phyloP scores from a whole-genome alignment of 306 rosid species.

The Sphenostylis stenocarpa region DNA sequence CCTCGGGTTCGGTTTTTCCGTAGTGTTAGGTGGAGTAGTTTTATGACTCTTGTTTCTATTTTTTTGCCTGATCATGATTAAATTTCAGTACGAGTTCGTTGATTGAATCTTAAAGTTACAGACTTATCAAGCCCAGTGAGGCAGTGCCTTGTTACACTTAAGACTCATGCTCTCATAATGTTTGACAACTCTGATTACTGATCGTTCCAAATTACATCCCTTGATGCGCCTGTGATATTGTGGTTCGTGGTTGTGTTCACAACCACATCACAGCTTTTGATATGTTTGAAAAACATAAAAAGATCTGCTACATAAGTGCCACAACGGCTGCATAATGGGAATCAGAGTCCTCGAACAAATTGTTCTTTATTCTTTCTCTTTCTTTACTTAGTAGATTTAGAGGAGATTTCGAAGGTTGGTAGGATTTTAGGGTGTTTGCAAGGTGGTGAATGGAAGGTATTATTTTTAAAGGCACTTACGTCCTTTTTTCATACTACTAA shows the following conservation, averaged over 20 bases:
- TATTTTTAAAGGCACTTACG: conserved; percentile 5
- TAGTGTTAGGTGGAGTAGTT: not conserved
- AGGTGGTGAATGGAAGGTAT: not conserved
- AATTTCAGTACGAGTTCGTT: not conserved
- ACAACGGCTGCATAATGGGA: not conserved
- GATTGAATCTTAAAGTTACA: conserved; percentile 1
- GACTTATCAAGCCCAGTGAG: not conserved
- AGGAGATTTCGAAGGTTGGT: not conserved
- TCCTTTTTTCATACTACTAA: not conserved
- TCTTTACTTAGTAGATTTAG: not conserved
- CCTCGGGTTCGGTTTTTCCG: conserved; percentile 17
- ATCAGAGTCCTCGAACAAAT: not conserved
- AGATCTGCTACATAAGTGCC: not conserved
- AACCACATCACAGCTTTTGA: not conserved
- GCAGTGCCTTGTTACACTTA: conserved; percentile 7
- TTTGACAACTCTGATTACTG: not conserved
- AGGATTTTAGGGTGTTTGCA: not conserved
- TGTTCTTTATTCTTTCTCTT: not conserved
- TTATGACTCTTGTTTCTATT: conserved; percentile 16
- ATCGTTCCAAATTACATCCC: not conserved
- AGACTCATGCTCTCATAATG: conserved; percentile 13
- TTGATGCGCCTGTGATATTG: not conserved
- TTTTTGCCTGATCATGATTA: conserved; percentile 14
- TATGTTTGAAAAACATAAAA: not conserved
- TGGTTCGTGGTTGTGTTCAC: not conserved